Evolutionary conservation across 2,329 filamentous ascomycete genomes (phyloP), one percentile per base, ranked within the genome.

Genomic region (Beauveria medogensis): DNA sequence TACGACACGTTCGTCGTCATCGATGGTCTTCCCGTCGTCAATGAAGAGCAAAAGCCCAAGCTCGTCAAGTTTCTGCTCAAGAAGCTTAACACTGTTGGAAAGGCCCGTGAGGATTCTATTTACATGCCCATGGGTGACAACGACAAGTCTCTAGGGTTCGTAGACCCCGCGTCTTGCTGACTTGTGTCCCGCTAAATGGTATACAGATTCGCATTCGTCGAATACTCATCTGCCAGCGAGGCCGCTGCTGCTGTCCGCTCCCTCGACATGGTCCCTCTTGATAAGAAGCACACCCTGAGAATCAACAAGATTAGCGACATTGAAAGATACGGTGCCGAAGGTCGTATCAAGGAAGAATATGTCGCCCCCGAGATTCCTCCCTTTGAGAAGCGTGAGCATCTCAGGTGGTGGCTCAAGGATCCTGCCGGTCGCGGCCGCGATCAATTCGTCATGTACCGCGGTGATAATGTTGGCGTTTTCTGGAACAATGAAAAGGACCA

Each of bases 271-370:
- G 87, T 89, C 6, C 85, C 93, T 50, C 89, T 99, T 70, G 94
- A 99, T 80, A 97, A 95, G 84, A 97, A 88, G 79, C 92, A 99
- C 82, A 96, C 85, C 57, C 85, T 99, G 69, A 84, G 88, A 65
- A 92, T 99, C 69, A 99, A 99, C 86, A 99, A 99, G 79, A 83
- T 99, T 69, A 97, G 92, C 69, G 94, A 99, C 73, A 92, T 99
- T 71, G 94, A 99, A 74, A 89, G 94, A 67, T 99, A 91, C 74
- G 94, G 94, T 65, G 86, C 92, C 65, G 94, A 97, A 79, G 94
- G 94, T 67, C 87, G 92, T 67, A 84, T 99, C 69, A 90, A 96
- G 67, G 94, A 99, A 71, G 87, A 92, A 68, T 99, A 97, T 78
- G 83, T 85, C 63, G 80, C 88, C 55, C 94, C 94, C 58, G 78